Percentiles rank a stretch among this genome's conserved stretches.
Conservation (phyloP, 169 alveolate genomes). For the Theileria luwenshuni region DNA sequence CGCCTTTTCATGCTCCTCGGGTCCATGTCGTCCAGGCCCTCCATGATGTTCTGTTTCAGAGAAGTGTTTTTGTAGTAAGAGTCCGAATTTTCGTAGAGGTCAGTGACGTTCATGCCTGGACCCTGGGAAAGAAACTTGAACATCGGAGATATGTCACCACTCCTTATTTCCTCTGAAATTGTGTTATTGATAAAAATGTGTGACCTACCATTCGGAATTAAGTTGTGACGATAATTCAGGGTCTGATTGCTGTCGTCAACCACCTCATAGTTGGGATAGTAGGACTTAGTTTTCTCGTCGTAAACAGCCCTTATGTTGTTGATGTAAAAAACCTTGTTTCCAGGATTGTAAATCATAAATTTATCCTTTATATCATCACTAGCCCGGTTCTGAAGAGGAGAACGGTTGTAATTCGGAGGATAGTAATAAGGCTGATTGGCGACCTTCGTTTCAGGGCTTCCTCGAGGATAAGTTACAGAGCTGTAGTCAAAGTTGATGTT, state of each 20-base stretch:
- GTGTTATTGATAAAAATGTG: neutral
- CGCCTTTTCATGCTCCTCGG: neutral
- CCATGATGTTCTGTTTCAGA: conserved; percentile 4
- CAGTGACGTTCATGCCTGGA: neutral
- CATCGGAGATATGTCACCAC: neutral
- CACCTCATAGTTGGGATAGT: conserved; percentile 23
- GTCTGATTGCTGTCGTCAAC: conserved; percentile 8
- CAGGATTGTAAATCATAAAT: neutral
- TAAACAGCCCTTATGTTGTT: neutral
- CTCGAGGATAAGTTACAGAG: neutral
- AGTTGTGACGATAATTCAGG: neutral
- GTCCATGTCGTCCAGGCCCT: neutral
- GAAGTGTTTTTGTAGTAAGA: conserved; percentile 12
- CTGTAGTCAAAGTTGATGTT: no score
- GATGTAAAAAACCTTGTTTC: neutral
- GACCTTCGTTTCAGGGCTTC: neutral
- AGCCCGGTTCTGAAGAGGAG: neutral
- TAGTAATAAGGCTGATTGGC: neutral
- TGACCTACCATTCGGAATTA: conserved; percentile 13
- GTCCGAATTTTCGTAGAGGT: neutral
- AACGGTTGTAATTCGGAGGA: neutral
- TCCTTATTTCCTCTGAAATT: neutral
- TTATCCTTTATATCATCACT: neutral
- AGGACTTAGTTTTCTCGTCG: conserved; percentile 16
- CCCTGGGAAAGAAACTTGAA: neutral